phyloP scores from a whole-genome alignment of 2,329 filamentous ascomycete species.

The Nemania serpens region DNA sequence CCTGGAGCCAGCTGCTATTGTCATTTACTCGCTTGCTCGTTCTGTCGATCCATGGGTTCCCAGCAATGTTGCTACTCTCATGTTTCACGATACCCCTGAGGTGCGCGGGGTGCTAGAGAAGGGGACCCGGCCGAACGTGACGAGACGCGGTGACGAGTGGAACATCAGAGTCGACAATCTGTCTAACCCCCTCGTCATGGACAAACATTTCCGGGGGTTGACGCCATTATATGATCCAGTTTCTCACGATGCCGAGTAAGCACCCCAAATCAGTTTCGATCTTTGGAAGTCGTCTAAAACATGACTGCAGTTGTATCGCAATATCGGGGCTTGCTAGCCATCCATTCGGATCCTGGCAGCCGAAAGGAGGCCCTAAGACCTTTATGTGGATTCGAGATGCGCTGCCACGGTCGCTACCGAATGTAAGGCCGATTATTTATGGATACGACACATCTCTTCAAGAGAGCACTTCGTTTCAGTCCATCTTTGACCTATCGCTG shows the following conservation, averaged over 20 bases:
- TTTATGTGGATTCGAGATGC: conserved; percentile 40
- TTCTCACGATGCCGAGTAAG: neutral
- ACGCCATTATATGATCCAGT: neutral
- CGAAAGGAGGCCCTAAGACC: conserved; percentile 25
- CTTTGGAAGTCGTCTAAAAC: neutral
- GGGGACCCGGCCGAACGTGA: neutral
- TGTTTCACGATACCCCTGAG: neutral
- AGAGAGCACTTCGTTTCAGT: conserved; percentile 32
- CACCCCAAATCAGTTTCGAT: neutral
- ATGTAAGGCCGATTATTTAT: conserved; percentile 30
- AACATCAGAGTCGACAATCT: neutral
- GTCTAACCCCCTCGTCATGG: neutral
- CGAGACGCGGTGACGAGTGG: neutral
- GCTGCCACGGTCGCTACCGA: conserved; percentile 27
- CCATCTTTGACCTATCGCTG: conserved; percentile 31
- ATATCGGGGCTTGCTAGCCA: conserved; percentile 34
- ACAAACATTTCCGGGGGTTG: neutral
- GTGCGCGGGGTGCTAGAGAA: neutral
- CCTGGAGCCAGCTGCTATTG: neutral
- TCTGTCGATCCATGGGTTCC: neutral
- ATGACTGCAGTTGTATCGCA: conserved; percentile 30
- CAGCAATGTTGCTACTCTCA: neutral
- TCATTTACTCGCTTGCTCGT: neutral
- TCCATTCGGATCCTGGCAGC: conserved; percentile 36
- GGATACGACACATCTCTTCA: conserved; percentile 36